Percentiles rank a stretch among this genome's conserved stretches.
Evolutionary conservation across 306 rosid species (phyloP).

Genomic region (Mimosa bimucronata): DNA sequence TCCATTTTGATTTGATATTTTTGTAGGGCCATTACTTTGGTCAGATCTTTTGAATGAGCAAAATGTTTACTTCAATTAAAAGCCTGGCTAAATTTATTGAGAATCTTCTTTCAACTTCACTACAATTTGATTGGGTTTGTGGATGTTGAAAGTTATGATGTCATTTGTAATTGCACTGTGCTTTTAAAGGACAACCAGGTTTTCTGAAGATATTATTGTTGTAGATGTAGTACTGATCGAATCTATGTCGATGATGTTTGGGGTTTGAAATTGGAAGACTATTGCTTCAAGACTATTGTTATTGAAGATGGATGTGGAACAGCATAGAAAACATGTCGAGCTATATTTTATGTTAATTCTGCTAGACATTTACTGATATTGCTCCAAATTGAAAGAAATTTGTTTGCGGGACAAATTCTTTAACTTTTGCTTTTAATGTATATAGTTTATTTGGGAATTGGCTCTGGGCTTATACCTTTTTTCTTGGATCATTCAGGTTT

Average conservation of each 20-base stretch:
- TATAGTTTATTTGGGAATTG: slow-evolving; percentile 45
- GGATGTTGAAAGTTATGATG: slow-evolving; percentile 16
- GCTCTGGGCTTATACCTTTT: slow-evolving; percentile 60
- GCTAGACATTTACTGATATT: slow-evolving; percentile 21
- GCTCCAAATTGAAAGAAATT: slow-evolving; percentile 8
- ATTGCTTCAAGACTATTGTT: neutral
- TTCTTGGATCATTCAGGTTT: slow-evolving; percentile 89
- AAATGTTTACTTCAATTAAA: slow-evolving; percentile 29
- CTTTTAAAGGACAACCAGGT: slow-evolving; percentile 21
- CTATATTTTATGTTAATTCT: neutral
- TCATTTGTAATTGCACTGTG: slow-evolving; percentile 25
- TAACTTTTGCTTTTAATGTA: slow-evolving; percentile 26
- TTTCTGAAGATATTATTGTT: slow-evolving; percentile 25
- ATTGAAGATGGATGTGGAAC: neutral
- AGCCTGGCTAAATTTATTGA: slow-evolving; percentile 24
- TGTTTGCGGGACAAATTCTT: slow-evolving; percentile 33
- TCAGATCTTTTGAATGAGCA: slow-evolving; percentile 2
- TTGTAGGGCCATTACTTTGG: neutral
- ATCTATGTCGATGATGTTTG: slow-evolving; percentile 12
- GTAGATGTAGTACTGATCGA: slow-evolving; percentile 25
- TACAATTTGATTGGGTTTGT: slow-evolving; percentile 14
- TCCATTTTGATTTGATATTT: neutral
- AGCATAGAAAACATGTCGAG: slow-evolving; percentile 23
- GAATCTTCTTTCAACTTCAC: slow-evolving; percentile 4
- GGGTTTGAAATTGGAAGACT: slow-evolving; percentile 22